Evolutionary conservation across 805 yeast species (phyloP).

Genomic region (Saccharomycopsis capsularis): DNA sequence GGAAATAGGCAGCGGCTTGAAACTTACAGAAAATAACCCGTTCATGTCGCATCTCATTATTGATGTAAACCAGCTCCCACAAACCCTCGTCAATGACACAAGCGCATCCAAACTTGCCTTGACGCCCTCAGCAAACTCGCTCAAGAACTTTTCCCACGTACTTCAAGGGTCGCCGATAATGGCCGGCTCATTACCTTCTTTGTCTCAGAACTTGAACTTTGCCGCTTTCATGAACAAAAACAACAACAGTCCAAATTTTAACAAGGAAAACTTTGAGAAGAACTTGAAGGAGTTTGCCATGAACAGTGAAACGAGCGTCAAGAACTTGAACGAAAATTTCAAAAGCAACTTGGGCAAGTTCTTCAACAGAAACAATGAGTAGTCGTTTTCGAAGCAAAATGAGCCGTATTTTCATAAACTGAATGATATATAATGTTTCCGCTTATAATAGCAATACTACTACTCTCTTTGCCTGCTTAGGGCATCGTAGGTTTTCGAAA

Average conservation of each 20-base stretch:
- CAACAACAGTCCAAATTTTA: constrained; percentile 21
- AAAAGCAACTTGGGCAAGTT: constrained; percentile 51
- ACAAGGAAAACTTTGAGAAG: constrained; percentile 30
- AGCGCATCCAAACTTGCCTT: background rate
- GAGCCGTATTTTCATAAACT: too few species aligned
- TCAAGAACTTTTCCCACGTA: constrained; percentile 18
- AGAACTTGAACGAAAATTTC: constrained; percentile 58
- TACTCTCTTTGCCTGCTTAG: too few species aligned
- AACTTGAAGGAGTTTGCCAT: constrained; percentile 33
- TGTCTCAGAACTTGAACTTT: constrained; percentile 26
- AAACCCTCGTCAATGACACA: background rate
- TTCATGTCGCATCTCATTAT: constrained; percentile 9
- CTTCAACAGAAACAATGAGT: constrained; percentile 34
- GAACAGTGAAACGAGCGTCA: constrained; percentile 56
- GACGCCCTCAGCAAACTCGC: constrained; percentile 18
- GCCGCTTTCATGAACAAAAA: constrained; percentile 6
- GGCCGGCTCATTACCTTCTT: constrained; percentile 20
- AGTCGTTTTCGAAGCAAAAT: too few species aligned
- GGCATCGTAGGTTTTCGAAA: too few species aligned
- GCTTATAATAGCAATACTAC: too few species aligned
- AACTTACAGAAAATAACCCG: background rate
- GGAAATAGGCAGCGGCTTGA: constrained; percentile 9
- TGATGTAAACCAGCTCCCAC: constrained; percentile 10
- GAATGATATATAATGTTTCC: too few species aligned
- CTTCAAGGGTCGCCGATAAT: constrained; percentile 27